Evolutionary conservation across 768 basidiomycete genomes (phyloP), one percentile per base, ranked within the genome.

Genomic region (Agrocybe praecox): DNA sequence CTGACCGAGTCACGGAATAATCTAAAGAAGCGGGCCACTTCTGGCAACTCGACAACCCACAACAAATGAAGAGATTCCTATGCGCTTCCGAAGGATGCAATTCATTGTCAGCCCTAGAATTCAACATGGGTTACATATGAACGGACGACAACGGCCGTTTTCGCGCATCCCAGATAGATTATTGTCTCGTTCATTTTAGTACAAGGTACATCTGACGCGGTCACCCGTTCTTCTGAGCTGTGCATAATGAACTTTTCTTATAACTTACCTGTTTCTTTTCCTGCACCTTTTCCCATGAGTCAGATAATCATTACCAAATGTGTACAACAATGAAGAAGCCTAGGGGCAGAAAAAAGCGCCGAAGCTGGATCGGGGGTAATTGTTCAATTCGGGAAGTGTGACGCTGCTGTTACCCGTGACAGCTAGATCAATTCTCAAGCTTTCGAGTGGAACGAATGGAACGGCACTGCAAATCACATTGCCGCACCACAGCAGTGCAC

Each of bases 151-250:
- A 23, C 48, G 14, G 36, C 53, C 48, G 15, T 22, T 50, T 24
- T 60, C 59, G 7, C 52, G 59, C 9, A 60, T 60, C 29, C 59
- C 59, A 43, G 59, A 56, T 22, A 53, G 59, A 51, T 24, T 57
- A 40, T 40, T n/a, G n/a, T 40, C 36, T 40, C 36, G 36, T 40
- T 40, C 36, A n/a, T 15, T n/a, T 3, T 40, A 40, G 36, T 40
- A 15, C 5, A n/a, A 15, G 36, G 12, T 29, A 29, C 26, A 29
- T 29, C 26, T 29, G 26, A 29, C 5, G n/a, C 14, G 12, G 36
- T 15, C 14, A 14, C 36, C n/a, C 14, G 12, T 40, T 40, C 36
- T 6, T 40, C 33, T 14, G 36, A 40, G 36, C 36, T 29, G 26
- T 40, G 36, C 12, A 14, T 12, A 14, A 6, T 40, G 36, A 40